phyloP scores from a whole-genome alignment of 768 basidiomycete genomes.

The Phaeotremella fagi region DNA sequence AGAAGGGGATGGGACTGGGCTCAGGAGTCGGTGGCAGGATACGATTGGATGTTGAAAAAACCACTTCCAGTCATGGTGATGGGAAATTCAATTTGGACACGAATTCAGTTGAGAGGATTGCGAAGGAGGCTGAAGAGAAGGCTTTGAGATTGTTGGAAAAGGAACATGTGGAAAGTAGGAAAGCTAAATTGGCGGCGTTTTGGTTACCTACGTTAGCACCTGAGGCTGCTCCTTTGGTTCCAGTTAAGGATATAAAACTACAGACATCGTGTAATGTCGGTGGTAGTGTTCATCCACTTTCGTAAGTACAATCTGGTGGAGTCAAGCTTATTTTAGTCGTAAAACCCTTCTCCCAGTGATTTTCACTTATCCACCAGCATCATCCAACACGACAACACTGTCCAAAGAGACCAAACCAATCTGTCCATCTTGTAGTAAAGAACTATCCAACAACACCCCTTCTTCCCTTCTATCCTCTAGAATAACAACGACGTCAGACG shows the following conservation, averaged over 20 bases:
- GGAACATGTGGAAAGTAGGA: conserved; percentile 73
- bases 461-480: conserved; percentile 71
- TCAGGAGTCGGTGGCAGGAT: conserved; percentile 30
- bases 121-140: conserved; percentile 80
- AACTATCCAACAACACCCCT: conserved; percentile 64
- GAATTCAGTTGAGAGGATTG: conserved; percentile 79
- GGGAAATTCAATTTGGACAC: conserved; percentile 75
- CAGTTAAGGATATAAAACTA: conserved; percentile 72
- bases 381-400: conserved; percentile 14
- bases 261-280: conserved; percentile 85
- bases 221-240: conserved; percentile 59
- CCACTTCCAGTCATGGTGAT: conserved; percentile 39
- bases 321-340: conserved; percentile 53
- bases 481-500: conserved; percentile 10
- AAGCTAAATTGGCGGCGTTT: conserved; percentile 88
- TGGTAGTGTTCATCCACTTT: conserved; percentile 68
- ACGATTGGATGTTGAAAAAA: conserved; percentile 5
- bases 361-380: conserved; percentile 57
- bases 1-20: conserved; percentile 70
- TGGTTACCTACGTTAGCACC: conserved; percentile 95
- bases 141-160: conserved; percentile 75
- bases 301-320: conserved; percentile 52
- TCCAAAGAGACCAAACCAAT: conserved; percentile 27
- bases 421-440: conserved; percentile 53
- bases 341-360: conserved; percentile 78